Conservation (phyloP, 164 flowering plant genomes). For the Macadamia tetraphylla region DNA sequence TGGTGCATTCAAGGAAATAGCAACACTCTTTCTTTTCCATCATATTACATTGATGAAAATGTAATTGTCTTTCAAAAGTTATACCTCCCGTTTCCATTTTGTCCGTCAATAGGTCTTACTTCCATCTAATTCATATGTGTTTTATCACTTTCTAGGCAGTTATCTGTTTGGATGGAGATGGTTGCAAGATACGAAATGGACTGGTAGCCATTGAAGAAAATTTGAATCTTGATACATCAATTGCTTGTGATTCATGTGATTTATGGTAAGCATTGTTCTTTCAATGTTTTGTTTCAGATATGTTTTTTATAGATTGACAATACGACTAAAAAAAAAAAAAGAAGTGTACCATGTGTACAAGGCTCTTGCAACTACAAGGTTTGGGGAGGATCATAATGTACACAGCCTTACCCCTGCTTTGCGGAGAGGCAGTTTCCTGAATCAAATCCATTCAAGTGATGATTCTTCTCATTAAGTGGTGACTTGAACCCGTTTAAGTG, state of each 20-base stretch:
- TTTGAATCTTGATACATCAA: constrained; percentile 77
- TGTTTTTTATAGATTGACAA: not conserved
- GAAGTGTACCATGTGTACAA: no score
- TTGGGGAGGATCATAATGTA: no score
- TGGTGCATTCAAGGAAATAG: constrained; percentile 81
- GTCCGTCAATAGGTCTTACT: not conserved
- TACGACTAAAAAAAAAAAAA: not conserved
- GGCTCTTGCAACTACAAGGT: no score
- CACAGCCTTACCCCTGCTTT: no score
- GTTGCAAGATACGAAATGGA: constrained; percentile 79
- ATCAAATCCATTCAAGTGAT: no score
- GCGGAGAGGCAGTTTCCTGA: no score
- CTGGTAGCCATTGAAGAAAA: constrained; percentile 39
- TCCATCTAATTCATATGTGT: constrained; percentile 14
- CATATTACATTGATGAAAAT: constrained; percentile 98
- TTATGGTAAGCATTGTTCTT: constrained; percentile 38
- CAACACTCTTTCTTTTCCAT: constrained; percentile 85
- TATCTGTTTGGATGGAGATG: constrained; percentile 93
- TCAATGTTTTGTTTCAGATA: not conserved
- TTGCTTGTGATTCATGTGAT: constrained; percentile 99
- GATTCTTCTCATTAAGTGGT: no score
- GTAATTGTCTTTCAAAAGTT: constrained; percentile 35
- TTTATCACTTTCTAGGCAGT: constrained; percentile 72
- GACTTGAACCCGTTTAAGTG: not conserved
- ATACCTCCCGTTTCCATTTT: constrained; percentile 5